A percentile compares a stretch with the other conserved stretches of the same genome.
These are phyloP conservation scores for Colletotrichum sublineola DNA, from an alignment of 2,329 filamentous ascomycete genomes.

Conservation along the genomic window DNA sequence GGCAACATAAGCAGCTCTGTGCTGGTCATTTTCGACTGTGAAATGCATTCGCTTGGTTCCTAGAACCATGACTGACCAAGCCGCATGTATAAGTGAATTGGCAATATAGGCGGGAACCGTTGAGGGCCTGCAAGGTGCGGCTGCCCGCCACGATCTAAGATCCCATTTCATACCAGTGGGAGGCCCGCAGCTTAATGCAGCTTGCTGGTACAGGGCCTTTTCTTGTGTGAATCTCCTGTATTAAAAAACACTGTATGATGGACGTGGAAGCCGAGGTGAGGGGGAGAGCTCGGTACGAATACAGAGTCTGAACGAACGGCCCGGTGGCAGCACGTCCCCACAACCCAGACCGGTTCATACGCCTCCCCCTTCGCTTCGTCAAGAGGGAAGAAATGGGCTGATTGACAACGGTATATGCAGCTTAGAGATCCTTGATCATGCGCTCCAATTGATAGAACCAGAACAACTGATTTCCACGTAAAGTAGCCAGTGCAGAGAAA, in stretches of 20 bases:
- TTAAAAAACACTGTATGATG: background rate
- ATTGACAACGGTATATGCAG: constrained; percentile 29
- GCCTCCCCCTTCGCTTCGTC: constrained; percentile 5
- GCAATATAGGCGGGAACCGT: constrained; percentile 24
- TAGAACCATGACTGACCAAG: background rate
- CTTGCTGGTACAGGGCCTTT: constrained; percentile 4
- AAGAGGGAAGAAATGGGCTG: constrained; percentile 34
- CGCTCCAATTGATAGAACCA: constrained; percentile 14
- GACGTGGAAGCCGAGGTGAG: constrained; percentile 18
- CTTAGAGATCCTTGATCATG: constrained; percentile 25
- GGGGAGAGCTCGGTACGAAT: background rate
- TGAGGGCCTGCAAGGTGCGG: constrained; percentile 22
- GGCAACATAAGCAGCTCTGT: constrained; percentile 4
- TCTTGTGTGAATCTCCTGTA: background rate
- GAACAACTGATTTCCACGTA: constrained; percentile 27
- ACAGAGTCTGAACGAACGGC: constrained; percentile 28
- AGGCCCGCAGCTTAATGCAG: constrained; percentile 21
- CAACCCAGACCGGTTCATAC: constrained; percentile 1
- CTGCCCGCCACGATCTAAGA: constrained; percentile 36
- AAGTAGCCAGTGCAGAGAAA: constrained; percentile 3
- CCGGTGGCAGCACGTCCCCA: constrained; percentile 29
- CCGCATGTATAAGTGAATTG: constrained; percentile 3
- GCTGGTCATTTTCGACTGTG: background rate
- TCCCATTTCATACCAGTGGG: constrained; percentile 22
- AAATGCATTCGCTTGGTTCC: background rate